Evolutionary conservation across 2,329 filamentous ascomycete species (phyloP).

Genomic region (Arthrobotrys entomopaga): DNA sequence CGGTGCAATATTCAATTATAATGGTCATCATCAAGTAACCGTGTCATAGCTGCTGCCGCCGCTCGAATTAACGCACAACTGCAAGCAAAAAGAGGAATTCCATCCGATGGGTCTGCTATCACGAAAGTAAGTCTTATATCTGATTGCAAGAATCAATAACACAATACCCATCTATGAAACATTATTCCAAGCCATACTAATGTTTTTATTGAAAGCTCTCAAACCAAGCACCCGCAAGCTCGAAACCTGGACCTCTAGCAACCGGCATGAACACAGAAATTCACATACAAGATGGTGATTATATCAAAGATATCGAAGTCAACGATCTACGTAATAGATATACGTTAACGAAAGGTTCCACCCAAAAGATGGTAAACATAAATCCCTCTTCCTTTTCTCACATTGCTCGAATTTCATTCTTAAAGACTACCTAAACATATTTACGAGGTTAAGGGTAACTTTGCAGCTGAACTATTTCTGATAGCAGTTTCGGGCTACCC

Average conservation of each 20-base stretch:
- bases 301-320: constrained; percentile 98
- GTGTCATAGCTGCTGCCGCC: constrained; percentile 77
- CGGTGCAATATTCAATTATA: constrained; percentile 38
- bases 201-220: constrained; percentile 64
- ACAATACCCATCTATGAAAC: neutral
- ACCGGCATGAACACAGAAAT: constrained; percentile 81
- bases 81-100: constrained; percentile 83
- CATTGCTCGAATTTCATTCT: neutral
- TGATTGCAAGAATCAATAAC: neutral
- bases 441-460: constrained; percentile 68
- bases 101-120: constrained; percentile 25
- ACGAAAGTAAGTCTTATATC: constrained; percentile 19
- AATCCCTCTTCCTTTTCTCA: constrained; percentile 61
- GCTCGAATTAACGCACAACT: constrained; percentile 86
- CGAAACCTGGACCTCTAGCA: constrained; percentile 28
- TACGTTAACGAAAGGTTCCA: constrained; percentile 93
- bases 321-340: constrained; percentile 98
- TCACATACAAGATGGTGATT: constrained; percentile 96
- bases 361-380: constrained; percentile 96
- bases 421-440: constrained; percentile 27
- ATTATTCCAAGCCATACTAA: neutral
- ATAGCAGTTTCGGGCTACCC: constrained; percentile 67
- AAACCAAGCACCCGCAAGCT: constrained; percentile 62
- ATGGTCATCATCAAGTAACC: constrained; percentile 11
- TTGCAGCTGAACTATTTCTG: constrained; percentile 76